Evolutionary conservation across 768 basidiomycete species (phyloP).

Genomic region (Trametopsis cervina): DNA sequence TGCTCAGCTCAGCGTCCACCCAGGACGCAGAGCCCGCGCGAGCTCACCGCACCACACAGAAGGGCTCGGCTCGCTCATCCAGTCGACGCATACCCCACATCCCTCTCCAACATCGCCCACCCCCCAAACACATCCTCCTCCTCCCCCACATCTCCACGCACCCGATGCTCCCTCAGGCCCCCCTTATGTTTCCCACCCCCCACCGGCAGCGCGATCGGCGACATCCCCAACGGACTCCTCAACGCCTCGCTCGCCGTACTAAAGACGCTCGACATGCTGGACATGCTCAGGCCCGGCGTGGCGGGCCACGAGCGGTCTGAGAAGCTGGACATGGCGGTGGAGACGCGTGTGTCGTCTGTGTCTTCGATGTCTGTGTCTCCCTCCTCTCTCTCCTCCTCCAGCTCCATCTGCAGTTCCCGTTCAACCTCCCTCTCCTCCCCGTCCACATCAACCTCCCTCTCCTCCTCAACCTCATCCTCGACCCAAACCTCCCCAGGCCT

Average conservation of each 20-base stretch:
- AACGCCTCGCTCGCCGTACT: too few species aligned
- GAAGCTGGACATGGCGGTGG: not conserved
- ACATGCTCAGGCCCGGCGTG: conserved; percentile 5
- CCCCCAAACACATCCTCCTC: not conserved
- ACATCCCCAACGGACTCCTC: too few species aligned
- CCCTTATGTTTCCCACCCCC: too few species aligned
- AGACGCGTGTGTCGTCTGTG: not conserved
- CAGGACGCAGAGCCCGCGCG: too few species aligned
- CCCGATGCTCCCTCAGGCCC: too few species aligned
- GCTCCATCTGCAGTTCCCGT: not conserved
- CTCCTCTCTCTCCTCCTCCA: not conserved
- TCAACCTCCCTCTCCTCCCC: not conserved
- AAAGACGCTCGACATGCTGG: not conserved
- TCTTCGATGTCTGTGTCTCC: not conserved
- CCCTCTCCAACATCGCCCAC: not conserved
- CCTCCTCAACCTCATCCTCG: not conserved
- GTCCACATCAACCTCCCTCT: not conserved
- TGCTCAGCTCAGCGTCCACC: too few species aligned
- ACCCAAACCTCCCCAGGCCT: not conserved
- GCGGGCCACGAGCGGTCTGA: conserved; percentile 7
- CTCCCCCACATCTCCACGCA: too few species aligned
- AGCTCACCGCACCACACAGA: too few species aligned
- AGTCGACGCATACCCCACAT: too few species aligned
- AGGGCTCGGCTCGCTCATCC: too few species aligned
- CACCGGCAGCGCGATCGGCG: too few species aligned